phyloP scores from a whole-genome alignment of 2,329 filamentous ascomycete genomes.

The Pleurostoma richardsiae region DNA sequence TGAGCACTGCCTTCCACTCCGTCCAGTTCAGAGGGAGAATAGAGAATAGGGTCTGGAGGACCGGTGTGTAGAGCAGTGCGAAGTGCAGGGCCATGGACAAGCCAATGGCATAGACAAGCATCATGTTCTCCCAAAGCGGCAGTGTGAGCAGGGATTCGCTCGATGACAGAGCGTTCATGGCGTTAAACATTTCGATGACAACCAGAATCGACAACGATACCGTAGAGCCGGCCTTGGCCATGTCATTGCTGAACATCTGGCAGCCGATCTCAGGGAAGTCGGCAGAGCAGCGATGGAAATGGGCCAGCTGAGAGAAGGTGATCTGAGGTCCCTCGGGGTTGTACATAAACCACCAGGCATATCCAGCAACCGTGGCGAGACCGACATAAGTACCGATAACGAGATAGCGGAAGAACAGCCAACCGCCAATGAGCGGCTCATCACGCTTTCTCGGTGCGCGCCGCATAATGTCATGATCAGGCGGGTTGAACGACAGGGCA shows the following conservation, averaged over 20 bases:
- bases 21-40: constrained; percentile 80
- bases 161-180: constrained; percentile 94
- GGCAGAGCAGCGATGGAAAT: constrained; percentile 89
- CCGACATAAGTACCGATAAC: constrained; percentile 95
- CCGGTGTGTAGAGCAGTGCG: constrained; percentile 83
- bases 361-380: constrained; percentile 89
- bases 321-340: constrained; percentile 88
- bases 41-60: constrained; percentile 83
- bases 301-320: constrained; percentile 78
- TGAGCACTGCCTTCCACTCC: constrained; percentile 89
- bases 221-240: constrained; percentile 86
- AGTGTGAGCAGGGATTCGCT: constrained; percentile 91
- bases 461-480: constrained; percentile 98
- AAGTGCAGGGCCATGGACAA: constrained; percentile 96
- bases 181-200: constrained; percentile 99
- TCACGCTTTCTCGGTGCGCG: constrained; percentile 86
- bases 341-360: constrained; percentile 99
- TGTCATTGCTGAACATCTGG: constrained; percentile 81
- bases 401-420: constrained; percentile 97
- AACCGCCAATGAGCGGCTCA: constrained; percentile 86
- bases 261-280: constrained; percentile 89
- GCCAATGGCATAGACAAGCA: constrained; percentile 90
- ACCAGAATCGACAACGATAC: constrained; percentile 89
- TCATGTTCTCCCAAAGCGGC: constrained; percentile 97
- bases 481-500: constrained; percentile 93